Evolutionary conservation across 2,329 filamentous ascomycete species (phyloP), one percentile per base, ranked within the genome.

Genomic region (Fusarium clavum): DNA sequence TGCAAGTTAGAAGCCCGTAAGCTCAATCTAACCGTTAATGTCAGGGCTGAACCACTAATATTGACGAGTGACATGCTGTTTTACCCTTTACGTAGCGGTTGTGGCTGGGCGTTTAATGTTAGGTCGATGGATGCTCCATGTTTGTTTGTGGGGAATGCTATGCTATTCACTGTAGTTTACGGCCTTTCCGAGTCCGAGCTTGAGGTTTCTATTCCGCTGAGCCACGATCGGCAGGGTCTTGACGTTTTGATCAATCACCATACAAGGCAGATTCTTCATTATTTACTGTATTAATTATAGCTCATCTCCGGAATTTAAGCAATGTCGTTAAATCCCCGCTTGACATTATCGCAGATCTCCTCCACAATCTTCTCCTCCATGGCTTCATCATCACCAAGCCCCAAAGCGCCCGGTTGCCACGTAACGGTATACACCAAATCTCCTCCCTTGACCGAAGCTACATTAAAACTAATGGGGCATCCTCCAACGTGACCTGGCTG

Each of bases 371-470:
- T 34, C 5, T 64, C 69, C 29, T 75, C 73, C 13, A 69, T 49
- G 7, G 53, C 61, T 38, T 64, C 59, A 8, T 60, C 69, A 14
- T 53, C 41, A 46, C 59, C 54, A 38, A 76, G 60, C 34, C 60
- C 73, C 57, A 76, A 38, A 20, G 73, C 67, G n/a, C 73, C 73
- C 3, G 18, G 24, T 20, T 73, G 72, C 74, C 74, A 76, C 44
- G 70, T 75, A 30, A 72, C 57, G 12, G 74, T 75, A 32, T 63
- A 75, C 8, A 71, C 48, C 38, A 76, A 25, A 41, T 59, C 61
- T 8, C 67, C 61, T 41, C 61, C 70, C 54, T 70, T 76, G 38
- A 70, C 56, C 16, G 64, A 66, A 10, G 55, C 59, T 10, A 73
- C 48, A 13, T 72, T 76, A 58, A 76, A 75, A 22, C 24, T 32